These are phyloP conservation scores for Apiospora phragmitis DNA, from an alignment of 2,329 filamentous ascomycete genomes.

Conservation along the genomic window DNA sequence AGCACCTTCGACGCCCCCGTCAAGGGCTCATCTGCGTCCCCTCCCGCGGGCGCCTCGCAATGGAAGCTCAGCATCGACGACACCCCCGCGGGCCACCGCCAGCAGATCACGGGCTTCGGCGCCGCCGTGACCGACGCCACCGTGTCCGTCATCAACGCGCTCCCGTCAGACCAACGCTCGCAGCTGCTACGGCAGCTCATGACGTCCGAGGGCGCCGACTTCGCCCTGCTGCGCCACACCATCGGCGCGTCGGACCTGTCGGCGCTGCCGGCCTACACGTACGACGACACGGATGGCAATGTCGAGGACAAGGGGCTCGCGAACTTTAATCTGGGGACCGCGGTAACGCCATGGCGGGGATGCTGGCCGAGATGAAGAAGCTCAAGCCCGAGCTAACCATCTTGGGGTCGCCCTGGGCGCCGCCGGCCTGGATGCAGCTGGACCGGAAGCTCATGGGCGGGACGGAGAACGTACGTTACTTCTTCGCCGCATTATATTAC, in stretches of 20 bases:
- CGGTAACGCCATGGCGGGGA: constrained; percentile 38
- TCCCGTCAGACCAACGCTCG: constrained; percentile 29
- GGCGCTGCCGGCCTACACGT: constrained; percentile 39
- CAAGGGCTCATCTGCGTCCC: constrained; percentile 28
- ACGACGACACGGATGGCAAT: constrained; percentile 36
- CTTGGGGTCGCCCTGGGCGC: constrained; percentile 40
- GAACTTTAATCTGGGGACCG: constrained; percentile 38
- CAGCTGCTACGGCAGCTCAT: constrained; percentile 37
- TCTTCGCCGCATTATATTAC: too few species aligned
- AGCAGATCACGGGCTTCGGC: constrained; percentile 42
- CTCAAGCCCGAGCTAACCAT: constrained; percentile 37
- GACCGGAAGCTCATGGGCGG: constrained; percentile 23
- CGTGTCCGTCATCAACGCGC: constrained; percentile 37
- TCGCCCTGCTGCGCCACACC: constrained; percentile 41
- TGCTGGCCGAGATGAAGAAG: constrained; percentile 37
- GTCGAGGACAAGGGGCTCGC: constrained; percentile 29
- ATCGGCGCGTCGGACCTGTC: constrained; percentile 42
- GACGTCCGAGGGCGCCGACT: constrained; percentile 38
- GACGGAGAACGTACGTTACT: constrained; percentile 11
- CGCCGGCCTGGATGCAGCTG: constrained; percentile 44
- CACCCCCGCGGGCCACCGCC: constrained; percentile 37
- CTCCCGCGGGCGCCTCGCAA: constrained; percentile 31
- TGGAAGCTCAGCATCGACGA: constrained; percentile 42
- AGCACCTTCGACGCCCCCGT: constrained; percentile 34
- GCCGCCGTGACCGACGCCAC: constrained; percentile 43